Evolutionary conservation across 345 rosid species (phyloP).

Genomic region (Sonneratia caseolaris): DNA sequence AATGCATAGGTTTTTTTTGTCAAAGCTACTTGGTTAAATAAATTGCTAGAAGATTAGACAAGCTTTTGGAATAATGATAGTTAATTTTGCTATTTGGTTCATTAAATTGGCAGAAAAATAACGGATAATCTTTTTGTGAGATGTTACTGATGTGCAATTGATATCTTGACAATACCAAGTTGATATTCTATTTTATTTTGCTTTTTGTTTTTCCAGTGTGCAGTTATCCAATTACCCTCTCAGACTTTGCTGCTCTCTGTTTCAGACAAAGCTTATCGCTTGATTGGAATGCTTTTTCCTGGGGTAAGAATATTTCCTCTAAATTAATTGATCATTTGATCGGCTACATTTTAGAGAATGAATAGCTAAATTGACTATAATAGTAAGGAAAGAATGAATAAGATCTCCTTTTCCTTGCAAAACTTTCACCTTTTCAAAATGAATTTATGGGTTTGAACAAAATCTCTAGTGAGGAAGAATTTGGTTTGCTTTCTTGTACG

Average conservation of each 20-base stretch:
- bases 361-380: neutral
- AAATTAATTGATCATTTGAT: neutral
- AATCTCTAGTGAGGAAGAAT: neutral
- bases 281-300: conserved; percentile 97
- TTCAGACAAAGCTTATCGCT: conserved; percentile 86
- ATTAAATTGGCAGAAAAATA: neutral
- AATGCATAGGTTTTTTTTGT: neutral
- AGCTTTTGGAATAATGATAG: neutral
- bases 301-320: conserved; percentile 45
- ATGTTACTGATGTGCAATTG: neutral
- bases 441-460: neutral
- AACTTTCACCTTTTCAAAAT: neutral
- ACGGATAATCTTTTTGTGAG: neutral
- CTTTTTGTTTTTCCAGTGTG: conserved; percentile 45
- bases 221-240: conserved; percentile 90
- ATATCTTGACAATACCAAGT: neutral
- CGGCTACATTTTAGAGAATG: neutral
- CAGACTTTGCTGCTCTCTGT: conserved; percentile 91
- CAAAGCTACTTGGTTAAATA: neutral
- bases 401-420: neutral
- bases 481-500: neutral
- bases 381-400: neutral
- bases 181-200: neutral
- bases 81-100: neutral
- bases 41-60: neutral